phyloP scores from a whole-genome alignment of 2,329 filamentous ascomycete species.

The Aspergillus novofumigatus region DNA sequence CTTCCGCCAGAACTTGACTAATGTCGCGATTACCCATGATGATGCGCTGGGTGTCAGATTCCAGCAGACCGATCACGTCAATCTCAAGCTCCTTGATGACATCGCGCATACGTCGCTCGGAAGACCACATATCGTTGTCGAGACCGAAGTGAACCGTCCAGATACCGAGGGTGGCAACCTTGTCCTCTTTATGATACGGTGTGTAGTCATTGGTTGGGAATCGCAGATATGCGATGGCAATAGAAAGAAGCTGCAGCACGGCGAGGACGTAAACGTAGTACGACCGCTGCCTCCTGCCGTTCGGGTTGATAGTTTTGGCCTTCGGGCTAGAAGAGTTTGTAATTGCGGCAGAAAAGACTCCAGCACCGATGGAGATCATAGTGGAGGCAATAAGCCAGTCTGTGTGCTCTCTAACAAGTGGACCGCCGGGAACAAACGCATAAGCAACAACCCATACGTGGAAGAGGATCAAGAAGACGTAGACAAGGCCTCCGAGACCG shows the following conservation, averaged over 20 bases:
- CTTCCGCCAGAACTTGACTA: constrained; percentile 90
- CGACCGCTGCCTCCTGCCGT: constrained; percentile 51
- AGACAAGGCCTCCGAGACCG: constrained; percentile 81
- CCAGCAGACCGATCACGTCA: constrained; percentile 93
- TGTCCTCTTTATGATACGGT: constrained; percentile 82
- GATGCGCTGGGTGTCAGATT: constrained; percentile 90
- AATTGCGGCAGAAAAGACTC: constrained; percentile 65
- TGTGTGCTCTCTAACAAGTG: constrained; percentile 85
- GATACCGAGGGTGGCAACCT: constrained; percentile 87
- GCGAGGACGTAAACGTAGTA: constrained; percentile 70
- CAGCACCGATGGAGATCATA: constrained; percentile 79
- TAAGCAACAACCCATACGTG: constrained; percentile 99
- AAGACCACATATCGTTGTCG: constrained; percentile 98
- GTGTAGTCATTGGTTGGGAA: constrained; percentile 91
- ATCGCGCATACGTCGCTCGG: constrained; percentile 88
- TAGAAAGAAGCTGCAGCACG: constrained; percentile 73
- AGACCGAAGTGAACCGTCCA: constrained; percentile 99
- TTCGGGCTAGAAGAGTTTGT: constrained; percentile 50
- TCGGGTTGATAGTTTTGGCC: constrained; percentile 35
- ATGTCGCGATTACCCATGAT: constrained; percentile 99
- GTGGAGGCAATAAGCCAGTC: constrained; percentile 90
- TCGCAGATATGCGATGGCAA: constrained; percentile 77
- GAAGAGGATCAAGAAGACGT: constrained; percentile 93
- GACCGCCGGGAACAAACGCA: constrained; percentile 92
- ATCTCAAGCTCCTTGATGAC: constrained; percentile 89